phyloP scores from a whole-genome alignment of 1,284 basidiomycete genomes.

The Ganoderma lucidum region DNA sequence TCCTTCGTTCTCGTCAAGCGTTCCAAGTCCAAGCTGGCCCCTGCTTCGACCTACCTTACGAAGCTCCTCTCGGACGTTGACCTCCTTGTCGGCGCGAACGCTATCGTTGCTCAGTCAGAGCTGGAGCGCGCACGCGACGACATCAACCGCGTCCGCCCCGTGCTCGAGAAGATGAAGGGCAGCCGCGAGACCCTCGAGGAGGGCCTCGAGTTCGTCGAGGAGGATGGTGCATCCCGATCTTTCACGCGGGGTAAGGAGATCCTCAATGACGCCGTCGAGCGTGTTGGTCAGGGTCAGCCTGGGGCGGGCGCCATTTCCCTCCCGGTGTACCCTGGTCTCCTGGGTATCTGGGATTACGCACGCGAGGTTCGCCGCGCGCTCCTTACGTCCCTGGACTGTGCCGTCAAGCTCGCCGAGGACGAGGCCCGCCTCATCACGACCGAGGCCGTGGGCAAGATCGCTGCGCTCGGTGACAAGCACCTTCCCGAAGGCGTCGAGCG shows the following conservation, averaged over 20 bases:
- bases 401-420: conserved; percentile 85
- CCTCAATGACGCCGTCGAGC: conserved; percentile 79
- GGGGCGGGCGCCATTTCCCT: conserved; percentile 64
- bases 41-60: conserved; percentile 92
- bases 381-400: conserved; percentile 84
- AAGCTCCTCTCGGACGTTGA: conserved; percentile 92
- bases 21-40: conserved; percentile 94
- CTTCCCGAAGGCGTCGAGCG: conserved; percentile 87
- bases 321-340: conserved; percentile 89
- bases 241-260: conserved; percentile 67
- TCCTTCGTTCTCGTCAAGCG: conserved; percentile 97
- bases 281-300: conserved; percentile 79
- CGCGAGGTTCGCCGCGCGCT: conserved; percentile 83
- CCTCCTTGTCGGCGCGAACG: conserved; percentile 88
- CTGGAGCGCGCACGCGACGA: conserved; percentile 79
- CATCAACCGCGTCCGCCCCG: conserved; percentile 78
- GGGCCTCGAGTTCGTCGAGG: conserved; percentile 83
- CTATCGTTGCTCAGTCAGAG: conserved; percentile 85
- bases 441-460: conserved; percentile 75
- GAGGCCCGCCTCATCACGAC: conserved; percentile 81
- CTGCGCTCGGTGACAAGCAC: conserved; percentile 78
- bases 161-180: conserved; percentile 87
- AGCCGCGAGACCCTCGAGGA: conserved; percentile 82
- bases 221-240: conserved; percentile 65
- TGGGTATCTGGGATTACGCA: conserved; percentile 91